Percentiles rank a stretch among this genome's conserved stretches.
These are phyloP conservation scores for Babesia ovis DNA, from an alignment of 169 alveolate genomes.

Conservation along the genomic window DNA sequence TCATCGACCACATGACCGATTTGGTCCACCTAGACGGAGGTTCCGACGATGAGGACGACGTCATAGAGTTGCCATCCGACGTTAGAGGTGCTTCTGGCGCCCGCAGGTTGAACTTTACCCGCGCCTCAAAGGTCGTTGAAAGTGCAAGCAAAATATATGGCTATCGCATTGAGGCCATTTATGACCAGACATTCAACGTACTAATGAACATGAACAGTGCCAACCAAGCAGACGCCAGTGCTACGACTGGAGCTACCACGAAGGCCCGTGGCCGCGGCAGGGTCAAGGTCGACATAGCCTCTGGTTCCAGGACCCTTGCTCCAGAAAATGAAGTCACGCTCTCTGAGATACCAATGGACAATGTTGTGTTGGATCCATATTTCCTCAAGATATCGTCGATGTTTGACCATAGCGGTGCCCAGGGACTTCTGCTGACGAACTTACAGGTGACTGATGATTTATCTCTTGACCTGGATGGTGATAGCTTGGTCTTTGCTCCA, in stretches of 20 bases:
- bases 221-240: conserved; percentile 23
- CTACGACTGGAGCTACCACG: background rate
- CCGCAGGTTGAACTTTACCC: conserved; percentile 64
- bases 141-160: conserved; percentile 80
- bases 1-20: conserved; percentile 83
- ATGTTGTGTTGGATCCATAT: conserved; percentile 58
- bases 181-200: conserved; percentile 77
- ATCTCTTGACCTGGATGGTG: conserved; percentile 36
- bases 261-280: conserved; percentile 15
- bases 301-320: conserved; percentile 37
- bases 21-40: conserved; percentile 76
- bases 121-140: conserved; percentile 79
- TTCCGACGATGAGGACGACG: conserved; percentile 68
- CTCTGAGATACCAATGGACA: conserved; percentile 52
- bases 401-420: conserved; percentile 66
- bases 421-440: conserved; percentile 54
- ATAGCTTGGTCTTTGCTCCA: conserved; percentile 15
- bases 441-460: conserved; percentile 35
- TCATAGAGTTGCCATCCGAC: conserved; percentile 19
- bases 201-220: conserved; percentile 73
- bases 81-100: background rate
- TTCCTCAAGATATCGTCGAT: conserved; percentile 66
- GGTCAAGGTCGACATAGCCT: conserved; percentile 9
- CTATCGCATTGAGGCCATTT: conserved; percentile 79
- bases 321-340: conserved; percentile 62